phyloP scores from a whole-genome alignment of 495 filamentous ascomycete genomes.

The Neurospora intermedia region DNA sequence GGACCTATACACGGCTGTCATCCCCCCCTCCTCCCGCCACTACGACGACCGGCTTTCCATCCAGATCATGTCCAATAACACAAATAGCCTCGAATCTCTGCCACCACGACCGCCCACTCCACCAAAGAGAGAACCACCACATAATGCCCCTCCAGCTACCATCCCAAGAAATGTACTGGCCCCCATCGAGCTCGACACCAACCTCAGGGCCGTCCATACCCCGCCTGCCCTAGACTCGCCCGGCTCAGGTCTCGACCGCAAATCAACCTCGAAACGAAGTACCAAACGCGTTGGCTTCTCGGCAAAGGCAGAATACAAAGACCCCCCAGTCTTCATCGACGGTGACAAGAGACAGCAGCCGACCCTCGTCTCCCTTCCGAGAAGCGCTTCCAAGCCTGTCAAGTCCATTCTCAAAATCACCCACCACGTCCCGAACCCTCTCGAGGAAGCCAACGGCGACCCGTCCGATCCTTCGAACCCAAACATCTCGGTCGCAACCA shows the following conservation, averaged over 20 bases:
- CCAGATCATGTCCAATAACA: constrained; percentile 22
- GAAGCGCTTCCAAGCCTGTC: constrained; percentile 53
- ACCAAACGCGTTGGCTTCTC: constrained; percentile 70
- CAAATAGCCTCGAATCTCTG: constrained; percentile 27
- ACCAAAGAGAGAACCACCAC: constrained; percentile 35
- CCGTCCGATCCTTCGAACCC: constrained; percentile 25
- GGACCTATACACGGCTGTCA: neutral
- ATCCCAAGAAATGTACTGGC: constrained; percentile 12
- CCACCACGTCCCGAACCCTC: constrained; percentile 33
- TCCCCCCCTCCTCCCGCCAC: neutral
- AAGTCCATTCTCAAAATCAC: constrained; percentile 83
- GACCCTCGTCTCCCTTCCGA: constrained; percentile 39
- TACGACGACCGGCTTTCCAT: neutral
- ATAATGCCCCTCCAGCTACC: constrained; percentile 21
- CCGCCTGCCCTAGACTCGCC: constrained; percentile 37
- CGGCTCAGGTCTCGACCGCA: constrained; percentile 45
- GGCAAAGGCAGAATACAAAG: constrained; percentile 60
- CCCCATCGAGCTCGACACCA: constrained; percentile 16
- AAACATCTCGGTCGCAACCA: constrained; percentile 46
- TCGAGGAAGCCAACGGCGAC: constrained; percentile 28
- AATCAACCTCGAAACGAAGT: constrained; percentile 41
- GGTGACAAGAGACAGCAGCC: constrained; percentile 25
- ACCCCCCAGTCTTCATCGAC: constrained; percentile 40
- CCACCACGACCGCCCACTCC: constrained; percentile 45
- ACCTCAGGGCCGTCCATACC: constrained; percentile 32